Conservation (phyloP, 2,329 filamentous ascomycete species). For the Drechslerella dactyloides region DNA sequence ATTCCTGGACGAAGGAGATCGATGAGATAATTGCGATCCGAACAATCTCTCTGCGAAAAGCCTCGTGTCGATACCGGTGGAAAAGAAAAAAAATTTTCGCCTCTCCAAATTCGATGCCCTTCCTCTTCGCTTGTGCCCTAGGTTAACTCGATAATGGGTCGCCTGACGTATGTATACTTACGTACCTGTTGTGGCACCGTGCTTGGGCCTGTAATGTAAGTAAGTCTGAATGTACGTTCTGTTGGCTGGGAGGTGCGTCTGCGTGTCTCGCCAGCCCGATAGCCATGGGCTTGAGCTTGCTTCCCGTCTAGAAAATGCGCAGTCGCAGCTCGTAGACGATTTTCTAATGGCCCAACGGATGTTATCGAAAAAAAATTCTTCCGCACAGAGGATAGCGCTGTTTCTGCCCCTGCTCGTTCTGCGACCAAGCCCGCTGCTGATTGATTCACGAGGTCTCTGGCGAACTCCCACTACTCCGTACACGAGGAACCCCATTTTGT, state of each 20-base stretch:
- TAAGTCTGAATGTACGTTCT: conserved; percentile 31
- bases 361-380: conserved; percentile 47
- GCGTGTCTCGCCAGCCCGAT: conserved; percentile 15
- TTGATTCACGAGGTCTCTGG: conserved; percentile 43
- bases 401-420: conserved; percentile 31
- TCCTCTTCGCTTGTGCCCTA: conserved; percentile 50
- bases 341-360: conserved; percentile 16
- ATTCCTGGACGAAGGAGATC: neutral
- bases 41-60: conserved; percentile 19
- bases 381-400: conserved; percentile 41
- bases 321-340: conserved; percentile 40
- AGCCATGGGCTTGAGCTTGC: conserved; percentile 22
- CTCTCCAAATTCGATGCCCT: conserved; percentile 39
- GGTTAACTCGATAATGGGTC: conserved; percentile 47
- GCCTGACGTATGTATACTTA: conserved; percentile 50
- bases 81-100: conserved; percentile 37
- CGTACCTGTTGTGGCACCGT: conserved; percentile 37
- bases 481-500: conserved; percentile 33
- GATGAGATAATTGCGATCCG: conserved; percentile 46
- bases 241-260: conserved; percentile 17
- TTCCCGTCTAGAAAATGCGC: conserved; percentile 38
- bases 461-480: conserved; percentile 13
- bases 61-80: conserved; percentile 32
- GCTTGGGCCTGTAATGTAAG: conserved; percentile 33
- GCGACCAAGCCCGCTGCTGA: conserved; percentile 46